Conservation (phyloP, 2,329 filamentous ascomycete genomes). For the Cadophora sp. region DNA sequence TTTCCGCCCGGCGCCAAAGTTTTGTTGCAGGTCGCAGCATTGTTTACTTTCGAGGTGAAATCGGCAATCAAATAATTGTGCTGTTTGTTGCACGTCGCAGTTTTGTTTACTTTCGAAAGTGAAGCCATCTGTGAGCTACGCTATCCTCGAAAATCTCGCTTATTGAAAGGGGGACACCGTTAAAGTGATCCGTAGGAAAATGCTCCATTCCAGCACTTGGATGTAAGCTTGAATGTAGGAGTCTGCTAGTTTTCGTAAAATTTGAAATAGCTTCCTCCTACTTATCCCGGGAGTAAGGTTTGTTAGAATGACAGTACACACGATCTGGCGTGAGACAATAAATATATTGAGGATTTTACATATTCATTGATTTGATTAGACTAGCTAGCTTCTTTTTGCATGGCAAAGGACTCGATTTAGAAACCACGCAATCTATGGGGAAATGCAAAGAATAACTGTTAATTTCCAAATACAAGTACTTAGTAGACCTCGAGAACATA, state of each 20-base stretch:
- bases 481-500: constrained; percentile 99
- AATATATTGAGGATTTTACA: background rate
- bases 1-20: too few species aligned
- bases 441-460: background rate
- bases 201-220: background rate
- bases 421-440: background rate
- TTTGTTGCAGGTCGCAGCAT: constrained; percentile 6
- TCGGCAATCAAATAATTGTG: background rate
- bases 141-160: background rate
- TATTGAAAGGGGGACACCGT: background rate
- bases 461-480: background rate
- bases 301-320: background rate
- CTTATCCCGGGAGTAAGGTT: background rate
- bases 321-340: background rate
- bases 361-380: constrained; percentile 1
- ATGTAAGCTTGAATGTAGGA: background rate
- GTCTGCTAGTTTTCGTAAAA: too few species aligned
- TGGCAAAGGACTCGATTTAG: background rate
- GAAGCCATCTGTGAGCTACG: background rate
- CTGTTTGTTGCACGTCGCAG: background rate
- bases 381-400: background rate
- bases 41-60: constrained; percentile 4
- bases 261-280: too few species aligned
- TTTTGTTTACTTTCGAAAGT: background rate
- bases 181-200: background rate